phyloP scores from a whole-genome alignment of 495 filamentous ascomycete genomes.

The Cercophora sp. region DNA sequence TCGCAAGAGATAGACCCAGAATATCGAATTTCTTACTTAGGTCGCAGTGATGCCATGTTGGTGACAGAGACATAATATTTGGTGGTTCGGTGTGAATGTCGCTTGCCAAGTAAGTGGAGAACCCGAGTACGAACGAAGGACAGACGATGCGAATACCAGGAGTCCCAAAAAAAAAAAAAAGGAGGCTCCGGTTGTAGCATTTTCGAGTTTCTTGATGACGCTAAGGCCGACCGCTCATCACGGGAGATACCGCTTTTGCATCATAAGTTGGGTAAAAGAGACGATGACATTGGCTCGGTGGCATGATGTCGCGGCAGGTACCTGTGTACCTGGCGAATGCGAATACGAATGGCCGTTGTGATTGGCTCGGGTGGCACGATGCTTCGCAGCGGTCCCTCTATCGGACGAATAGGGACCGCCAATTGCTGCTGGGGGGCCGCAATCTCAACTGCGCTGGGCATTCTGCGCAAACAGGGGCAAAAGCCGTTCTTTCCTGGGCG shows the following conservation, averaged over 20 bases:
- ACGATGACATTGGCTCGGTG: slow-evolving; percentile 12
- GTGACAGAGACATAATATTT: too few relatives aligned
- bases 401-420: slow-evolving; percentile 4
- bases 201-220: too few relatives aligned
- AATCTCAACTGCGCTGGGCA: neutral
- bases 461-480: slow-evolving; percentile 3
- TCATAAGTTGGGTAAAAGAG: slow-evolving; percentile 7
- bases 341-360: slow-evolving; percentile 27
- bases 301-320: slow-evolving; percentile 18
- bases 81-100: too few relatives aligned
- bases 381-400: neutral
- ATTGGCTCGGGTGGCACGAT: slow-evolving; percentile 15
- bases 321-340: slow-evolving; percentile 17
- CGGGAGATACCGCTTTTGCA: slow-evolving; percentile 12
- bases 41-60: too few relatives aligned
- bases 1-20: neutral
- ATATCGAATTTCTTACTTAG: too few relatives aligned
- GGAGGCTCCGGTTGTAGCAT: too few relatives aligned
- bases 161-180: too few relatives aligned
- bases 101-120: too few relatives aligned
- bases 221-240: neutral
- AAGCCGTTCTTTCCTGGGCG: too few relatives aligned
- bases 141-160: too few relatives aligned
- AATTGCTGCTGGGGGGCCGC: slow-evolving; percentile 5
- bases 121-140: too few relatives aligned